These are phyloP conservation scores for Canna indica DNA, from an alignment of 176 grass and related monocot genomes.

Conservation along the genomic window DNA sequence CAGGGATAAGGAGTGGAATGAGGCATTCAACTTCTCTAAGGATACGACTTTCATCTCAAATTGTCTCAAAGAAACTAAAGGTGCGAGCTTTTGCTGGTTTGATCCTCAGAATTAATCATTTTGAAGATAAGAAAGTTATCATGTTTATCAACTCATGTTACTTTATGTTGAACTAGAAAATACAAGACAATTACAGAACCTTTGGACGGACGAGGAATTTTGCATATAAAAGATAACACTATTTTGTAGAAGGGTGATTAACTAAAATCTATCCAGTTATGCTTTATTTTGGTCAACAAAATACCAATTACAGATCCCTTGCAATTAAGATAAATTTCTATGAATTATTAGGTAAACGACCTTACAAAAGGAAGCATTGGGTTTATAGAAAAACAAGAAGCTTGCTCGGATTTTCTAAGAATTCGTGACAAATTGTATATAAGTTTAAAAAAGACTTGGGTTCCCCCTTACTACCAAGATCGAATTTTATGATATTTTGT, in stretches of 20 bases:
- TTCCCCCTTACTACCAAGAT: neutral
- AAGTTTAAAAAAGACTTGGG: neutral
- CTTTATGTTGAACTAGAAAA: too few species aligned
- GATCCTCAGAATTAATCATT: neutral
- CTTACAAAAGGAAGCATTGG: neutral
- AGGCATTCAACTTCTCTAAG: slow-evolving; percentile 68
- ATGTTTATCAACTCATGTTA: neutral
- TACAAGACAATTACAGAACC: too few species aligned
- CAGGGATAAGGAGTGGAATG: slow-evolving; percentile 70
- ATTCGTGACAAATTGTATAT: neutral
- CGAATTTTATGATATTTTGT: neutral
- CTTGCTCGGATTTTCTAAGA: neutral
- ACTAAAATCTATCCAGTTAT: too few species aligned
- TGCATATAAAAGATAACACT: too few species aligned
- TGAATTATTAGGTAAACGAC: neutral
- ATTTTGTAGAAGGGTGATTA: too few species aligned
- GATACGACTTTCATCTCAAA: slow-evolving; percentile 47
- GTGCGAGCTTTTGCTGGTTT: slow-evolving; percentile 13
- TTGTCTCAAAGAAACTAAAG: slow-evolving; percentile 62
- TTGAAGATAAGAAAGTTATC: neutral
- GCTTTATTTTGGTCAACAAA: neutral
- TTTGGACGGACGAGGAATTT: too few species aligned
- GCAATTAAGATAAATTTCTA: neutral
- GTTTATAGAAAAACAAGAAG: neutral
- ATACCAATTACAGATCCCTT: neutral